A percentile compares a stretch with the other conserved stretches of the same genome.
phyloP scores from a whole-genome alignment of 805 yeast species.

The Metschnikowia arizonensis region DNA sequence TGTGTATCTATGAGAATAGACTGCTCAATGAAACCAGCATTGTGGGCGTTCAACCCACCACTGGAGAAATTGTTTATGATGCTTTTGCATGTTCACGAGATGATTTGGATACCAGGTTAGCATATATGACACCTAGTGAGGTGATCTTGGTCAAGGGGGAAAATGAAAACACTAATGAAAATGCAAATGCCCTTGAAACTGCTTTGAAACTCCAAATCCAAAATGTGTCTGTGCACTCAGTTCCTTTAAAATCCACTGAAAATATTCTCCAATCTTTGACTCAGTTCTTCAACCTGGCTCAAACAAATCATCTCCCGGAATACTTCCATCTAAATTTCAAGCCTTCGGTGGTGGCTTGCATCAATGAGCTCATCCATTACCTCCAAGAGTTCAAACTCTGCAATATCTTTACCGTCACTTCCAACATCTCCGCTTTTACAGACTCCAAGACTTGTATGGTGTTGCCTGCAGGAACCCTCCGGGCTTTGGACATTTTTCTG shows the following conservation, averaged over 20 bases:
- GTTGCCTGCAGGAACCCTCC: slow-evolving; percentile 61
- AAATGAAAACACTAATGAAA: slow-evolving; percentile 29
- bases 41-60: slow-evolving; percentile 62
- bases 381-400: slow-evolving; percentile 61
- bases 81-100: slow-evolving; percentile 60
- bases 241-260: slow-evolving; percentile 1
- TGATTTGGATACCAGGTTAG: slow-evolving; percentile 68
- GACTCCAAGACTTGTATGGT: slow-evolving; percentile 47
- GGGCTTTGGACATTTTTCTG: slow-evolving; percentile 68
- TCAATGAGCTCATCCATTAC: slow-evolving; percentile 48
- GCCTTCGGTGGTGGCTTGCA: slow-evolving; percentile 28
- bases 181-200: slow-evolving; percentile 18
- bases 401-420: slow-evolving; percentile 47
- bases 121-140: slow-evolving; percentile 76
- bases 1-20: slow-evolving; percentile 35
- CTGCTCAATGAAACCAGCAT: slow-evolving; percentile 30
- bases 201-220: slow-evolving; percentile 19
- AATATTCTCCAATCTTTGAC: slow-evolving; percentile 17
- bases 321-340: slow-evolving; percentile 23
- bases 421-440: slow-evolving; percentile 52
- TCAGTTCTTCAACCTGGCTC: slow-evolving; percentile 20
- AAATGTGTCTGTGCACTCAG: slow-evolving; percentile 10
- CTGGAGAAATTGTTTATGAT: slow-evolving; percentile 77
- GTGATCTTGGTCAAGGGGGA: no score
- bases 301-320: slow-evolving; percentile 19